These are phyloP conservation scores for Scutellaria baicalensis DNA, from an alignment of 257 asterid species.

Conservation along the genomic window DNA sequence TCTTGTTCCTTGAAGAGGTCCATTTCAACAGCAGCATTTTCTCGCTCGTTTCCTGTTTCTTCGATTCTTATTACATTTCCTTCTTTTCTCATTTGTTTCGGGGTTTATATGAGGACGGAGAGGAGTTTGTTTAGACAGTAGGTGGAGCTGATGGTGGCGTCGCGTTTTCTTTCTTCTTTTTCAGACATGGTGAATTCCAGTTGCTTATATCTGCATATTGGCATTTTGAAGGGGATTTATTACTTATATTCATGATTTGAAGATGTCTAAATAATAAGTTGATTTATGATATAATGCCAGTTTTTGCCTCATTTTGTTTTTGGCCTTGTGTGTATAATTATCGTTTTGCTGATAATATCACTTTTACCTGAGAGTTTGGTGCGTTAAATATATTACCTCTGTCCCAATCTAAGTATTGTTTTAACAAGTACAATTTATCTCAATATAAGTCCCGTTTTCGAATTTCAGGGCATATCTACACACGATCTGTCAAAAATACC, in stretches of 20 bases:
- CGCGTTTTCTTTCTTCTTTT: neutral
- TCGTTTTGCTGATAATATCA: too few relatives aligned
- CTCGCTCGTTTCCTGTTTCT: neutral
- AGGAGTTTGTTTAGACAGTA: slow-evolving; percentile 10
- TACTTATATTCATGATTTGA: neutral
- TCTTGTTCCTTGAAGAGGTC: slow-evolving; percentile 38
- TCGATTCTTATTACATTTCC: neutral
- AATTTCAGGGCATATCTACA: too few relatives aligned
- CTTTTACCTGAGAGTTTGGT: too few relatives aligned
- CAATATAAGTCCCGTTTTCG: too few relatives aligned
- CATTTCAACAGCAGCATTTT: too few relatives aligned
- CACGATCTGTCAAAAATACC: too few relatives aligned
- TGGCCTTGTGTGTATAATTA: neutral
- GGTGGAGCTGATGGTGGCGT: slow-evolving; percentile 10
- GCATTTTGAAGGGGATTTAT: neutral
- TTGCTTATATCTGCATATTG: slow-evolving; percentile 12
- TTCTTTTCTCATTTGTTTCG: neutral
- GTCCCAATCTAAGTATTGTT: too few relatives aligned
- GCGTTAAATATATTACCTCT: too few relatives aligned
- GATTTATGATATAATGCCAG: neutral
- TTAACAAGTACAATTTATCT: too few relatives aligned
- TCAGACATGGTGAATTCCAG: neutral
- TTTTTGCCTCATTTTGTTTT: neutral
- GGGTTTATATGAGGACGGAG: neutral
- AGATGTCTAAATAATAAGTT: neutral